Evolutionary conservation across 208 protist species (phyloP).

Genomic region (Acanthamoeba sp.): DNA sequence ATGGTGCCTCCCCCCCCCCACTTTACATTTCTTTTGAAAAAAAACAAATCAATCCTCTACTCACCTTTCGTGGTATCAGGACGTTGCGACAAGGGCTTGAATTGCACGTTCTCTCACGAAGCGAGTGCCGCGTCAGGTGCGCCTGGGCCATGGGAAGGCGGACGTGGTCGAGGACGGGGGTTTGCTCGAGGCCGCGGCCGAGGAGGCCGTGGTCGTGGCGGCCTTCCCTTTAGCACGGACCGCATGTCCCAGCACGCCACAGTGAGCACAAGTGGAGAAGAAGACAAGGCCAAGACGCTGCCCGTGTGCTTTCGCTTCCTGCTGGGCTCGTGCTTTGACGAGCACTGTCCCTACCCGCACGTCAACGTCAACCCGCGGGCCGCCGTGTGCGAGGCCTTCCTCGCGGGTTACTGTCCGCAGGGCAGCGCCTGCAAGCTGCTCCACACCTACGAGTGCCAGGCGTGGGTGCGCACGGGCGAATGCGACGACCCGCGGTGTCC

Average conservation of each 20-base stretch:
- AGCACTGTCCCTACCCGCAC: not conserved
- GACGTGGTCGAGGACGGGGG: not conserved
- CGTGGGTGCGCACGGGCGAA: slow-evolving; percentile 28
- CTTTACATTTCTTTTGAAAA: not conserved
- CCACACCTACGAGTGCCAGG: slow-evolving; percentile 16
- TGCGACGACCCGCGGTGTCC: not conserved
- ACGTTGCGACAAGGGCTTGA: not conserved
- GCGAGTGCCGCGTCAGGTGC: not conserved
- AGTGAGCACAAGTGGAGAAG: not conserved
- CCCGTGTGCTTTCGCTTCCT: slow-evolving; percentile 24
- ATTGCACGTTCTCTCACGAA: not conserved
- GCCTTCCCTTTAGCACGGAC: not conserved
- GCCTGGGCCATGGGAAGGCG: not conserved
- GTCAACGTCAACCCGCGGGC: slow-evolving; percentile 19
- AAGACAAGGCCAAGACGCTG: slow-evolving; percentile 26
- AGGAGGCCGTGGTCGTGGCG: not conserved
- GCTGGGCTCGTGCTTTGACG: slow-evolving; percentile 3
- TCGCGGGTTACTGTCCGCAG: not conserved
- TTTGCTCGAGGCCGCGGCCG: not conserved
- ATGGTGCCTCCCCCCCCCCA: not conserved
- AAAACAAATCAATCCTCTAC: not conserved
- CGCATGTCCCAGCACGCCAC: not conserved
- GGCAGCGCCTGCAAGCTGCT: slow-evolving; percentile 23
- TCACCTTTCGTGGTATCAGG: not conserved
- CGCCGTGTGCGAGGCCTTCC: not conserved